Conservation (phyloP, 495 filamentous ascomycete species). For the Haplographium delicatum region DNA sequence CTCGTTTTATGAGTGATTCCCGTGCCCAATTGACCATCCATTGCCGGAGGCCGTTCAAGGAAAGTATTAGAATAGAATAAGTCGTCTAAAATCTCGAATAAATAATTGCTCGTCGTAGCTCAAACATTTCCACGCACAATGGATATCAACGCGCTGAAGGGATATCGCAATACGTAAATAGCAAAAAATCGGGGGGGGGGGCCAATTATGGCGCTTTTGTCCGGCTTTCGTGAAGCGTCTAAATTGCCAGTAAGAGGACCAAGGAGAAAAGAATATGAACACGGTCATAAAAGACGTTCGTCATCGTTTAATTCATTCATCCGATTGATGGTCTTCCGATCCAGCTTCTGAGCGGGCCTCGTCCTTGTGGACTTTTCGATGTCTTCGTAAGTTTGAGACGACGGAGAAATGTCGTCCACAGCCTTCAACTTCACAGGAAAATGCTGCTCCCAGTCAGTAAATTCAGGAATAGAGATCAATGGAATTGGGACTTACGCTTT, state of each 20-base stretch:
- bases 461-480: background rate
- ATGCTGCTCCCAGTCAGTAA: conserved; percentile 52
- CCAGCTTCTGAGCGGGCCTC: conserved; percentile 49
- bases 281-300: background rate
- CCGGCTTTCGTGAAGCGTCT: conserved; percentile 4
- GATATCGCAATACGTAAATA: conserved; percentile 22
- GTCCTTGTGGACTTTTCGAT: conserved; percentile 94
- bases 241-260: background rate
- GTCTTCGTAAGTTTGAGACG: conserved; percentile 89
- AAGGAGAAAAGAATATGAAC: background rate
- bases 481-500: conserved; percentile 70
- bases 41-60: background rate
- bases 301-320: conserved; percentile 21
- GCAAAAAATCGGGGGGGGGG: background rate
- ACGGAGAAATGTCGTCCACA: conserved; percentile 97
- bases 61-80: conserved; percentile 17
- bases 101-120: background rate
- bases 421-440: conserved; percentile 88
- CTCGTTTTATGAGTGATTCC: background rate
- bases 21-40: conserved; percentile 3
- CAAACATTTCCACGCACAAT: conserved; percentile 4
- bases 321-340: conserved; percentile 29
- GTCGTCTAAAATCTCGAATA: conserved; percentile 4
- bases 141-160: conserved; percentile 18
- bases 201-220: conserved; percentile 9